Conservation (phyloP, 1,284 basidiomycete species). For the Athelia psychrophila region DNA sequence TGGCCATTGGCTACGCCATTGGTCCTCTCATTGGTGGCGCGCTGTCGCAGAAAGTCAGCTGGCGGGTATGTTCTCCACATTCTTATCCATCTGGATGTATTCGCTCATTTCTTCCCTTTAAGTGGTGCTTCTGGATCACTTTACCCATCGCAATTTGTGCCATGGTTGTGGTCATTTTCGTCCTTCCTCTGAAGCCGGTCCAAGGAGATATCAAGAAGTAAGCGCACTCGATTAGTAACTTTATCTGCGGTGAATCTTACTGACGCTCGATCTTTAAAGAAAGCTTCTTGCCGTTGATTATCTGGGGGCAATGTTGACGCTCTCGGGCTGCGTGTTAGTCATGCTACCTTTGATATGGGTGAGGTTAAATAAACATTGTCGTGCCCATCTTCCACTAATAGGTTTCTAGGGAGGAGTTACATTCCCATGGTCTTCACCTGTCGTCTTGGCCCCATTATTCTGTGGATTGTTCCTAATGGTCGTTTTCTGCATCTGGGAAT, state of each 20-base stretch:
- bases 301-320: constrained; percentile 54
- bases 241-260: background rate
- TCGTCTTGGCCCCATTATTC: constrained; percentile 60
- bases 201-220: constrained; percentile 52
- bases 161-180: constrained; percentile 52
- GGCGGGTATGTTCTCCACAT: constrained; percentile 44
- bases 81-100: background rate
- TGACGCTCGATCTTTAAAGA: constrained; percentile 22
- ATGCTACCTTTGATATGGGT: constrained; percentile 77
- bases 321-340: constrained; percentile 60
- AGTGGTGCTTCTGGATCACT: constrained; percentile 70
- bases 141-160: constrained; percentile 55
- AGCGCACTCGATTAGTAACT: constrained; percentile 4
- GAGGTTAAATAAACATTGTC: constrained; percentile 31
- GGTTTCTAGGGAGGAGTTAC: constrained; percentile 56
- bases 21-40: constrained; percentile 61
- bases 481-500: constrained; percentile 72
- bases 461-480: constrained; percentile 52
- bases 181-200: constrained; percentile 67
- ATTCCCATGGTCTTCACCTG: constrained; percentile 64
- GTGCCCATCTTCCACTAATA: constrained; percentile 40
- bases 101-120: background rate
- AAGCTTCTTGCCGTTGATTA: constrained; percentile 75
- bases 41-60: constrained; percentile 52
- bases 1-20: constrained; percentile 41